Conservation (phyloP, 805 yeast genomes). For the Ogataea haglerorum region DNA sequence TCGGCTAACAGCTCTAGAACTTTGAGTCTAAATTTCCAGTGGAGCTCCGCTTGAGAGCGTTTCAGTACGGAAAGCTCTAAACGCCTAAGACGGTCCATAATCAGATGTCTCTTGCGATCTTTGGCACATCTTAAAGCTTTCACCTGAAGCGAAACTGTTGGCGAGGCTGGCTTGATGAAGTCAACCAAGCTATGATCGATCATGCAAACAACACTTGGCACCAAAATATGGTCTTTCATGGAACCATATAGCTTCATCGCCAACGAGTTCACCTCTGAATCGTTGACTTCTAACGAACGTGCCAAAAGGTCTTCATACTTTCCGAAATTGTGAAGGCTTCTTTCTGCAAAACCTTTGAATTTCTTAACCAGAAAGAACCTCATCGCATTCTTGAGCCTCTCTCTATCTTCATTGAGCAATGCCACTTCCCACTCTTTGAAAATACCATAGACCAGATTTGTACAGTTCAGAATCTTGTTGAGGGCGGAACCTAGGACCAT, state of each 20-base stretch:
- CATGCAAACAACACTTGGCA: constrained; percentile 52
- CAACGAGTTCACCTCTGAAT: constrained; percentile 47
- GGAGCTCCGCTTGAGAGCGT: constrained; percentile 26
- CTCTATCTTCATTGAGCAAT: constrained; percentile 45
- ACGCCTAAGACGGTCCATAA: constrained; percentile 38
- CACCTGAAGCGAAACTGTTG: constrained; percentile 51
- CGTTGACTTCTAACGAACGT: constrained; percentile 54
- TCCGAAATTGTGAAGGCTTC: constrained; percentile 52
- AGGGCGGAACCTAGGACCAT: constrained; percentile 62
- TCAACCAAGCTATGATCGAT: constrained; percentile 43
- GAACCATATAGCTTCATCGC: constrained; percentile 52
- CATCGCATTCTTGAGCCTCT: constrained; percentile 62
- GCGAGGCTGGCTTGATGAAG: constrained; percentile 59
- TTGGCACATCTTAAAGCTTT: constrained; percentile 61
- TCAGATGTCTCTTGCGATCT: constrained; percentile 47
- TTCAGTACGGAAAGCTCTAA: constrained; percentile 39
- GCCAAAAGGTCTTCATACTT: constrained; percentile 48
- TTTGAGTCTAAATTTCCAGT: constrained; percentile 56
- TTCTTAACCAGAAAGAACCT: constrained; percentile 53
- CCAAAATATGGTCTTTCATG: constrained; percentile 38
- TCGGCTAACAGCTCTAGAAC: constrained; percentile 49
- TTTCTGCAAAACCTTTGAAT: constrained; percentile 53
- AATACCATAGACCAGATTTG: constrained; percentile 46
- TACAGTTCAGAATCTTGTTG: constrained; percentile 59
- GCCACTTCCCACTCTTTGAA: constrained; percentile 44